Base-by-base conservation (phyloP, 164 flowering plant genomes). In the Kingdonia uniflora region DNA sequence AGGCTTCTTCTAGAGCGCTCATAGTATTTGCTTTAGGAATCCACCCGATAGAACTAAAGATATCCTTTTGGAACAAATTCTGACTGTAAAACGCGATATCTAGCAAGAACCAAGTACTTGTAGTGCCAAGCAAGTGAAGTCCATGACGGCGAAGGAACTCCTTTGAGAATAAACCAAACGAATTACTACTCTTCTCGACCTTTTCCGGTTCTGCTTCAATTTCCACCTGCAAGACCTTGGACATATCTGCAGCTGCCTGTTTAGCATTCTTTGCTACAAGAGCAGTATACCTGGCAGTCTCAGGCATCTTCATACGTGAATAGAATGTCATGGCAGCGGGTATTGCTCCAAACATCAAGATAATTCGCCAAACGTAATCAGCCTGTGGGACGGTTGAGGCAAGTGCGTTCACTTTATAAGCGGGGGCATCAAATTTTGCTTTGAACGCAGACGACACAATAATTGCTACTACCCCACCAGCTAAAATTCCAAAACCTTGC, bases 401-500 rank as follows among this genome's bases (percentile, higher is more conserved):
- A 11, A 14, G 13, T 14, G 44, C 44, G 22, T 52, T 16, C 1
- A 38, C 17, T 13, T 6, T 2, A 21, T 52, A 52, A 38, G 56
- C 2, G 23, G 56, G 44, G 5, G 44, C 43, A 5, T 5, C 5
- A 12, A 19, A 39, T 14, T 3, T 13, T 4, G 29, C 33, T 1
- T 52, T 38, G 22, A 52, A 52, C 8, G 55, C 55, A 11, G 44
- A 14, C 4, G 59, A 56, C 1, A 45, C 19, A 1, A 56, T 37
- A 14, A 47, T 56, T 14, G 51, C 52, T 33, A 56, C 52, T 15
- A 46, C 17, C 2, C 59, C 59, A 33, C 52, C 51, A 21, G 43
- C 59, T 21, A 56, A 35, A 46, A 56, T 56, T 46, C 59, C 59
- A 46, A 56, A 35, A 15, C 59, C 59, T 56, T 56, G 59, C 59